Evolutionary conservation across 1,284 basidiomycete species (phyloP), one percentile per base, ranked within the genome.

Genomic region (Exsudoporus floridanus): DNA sequence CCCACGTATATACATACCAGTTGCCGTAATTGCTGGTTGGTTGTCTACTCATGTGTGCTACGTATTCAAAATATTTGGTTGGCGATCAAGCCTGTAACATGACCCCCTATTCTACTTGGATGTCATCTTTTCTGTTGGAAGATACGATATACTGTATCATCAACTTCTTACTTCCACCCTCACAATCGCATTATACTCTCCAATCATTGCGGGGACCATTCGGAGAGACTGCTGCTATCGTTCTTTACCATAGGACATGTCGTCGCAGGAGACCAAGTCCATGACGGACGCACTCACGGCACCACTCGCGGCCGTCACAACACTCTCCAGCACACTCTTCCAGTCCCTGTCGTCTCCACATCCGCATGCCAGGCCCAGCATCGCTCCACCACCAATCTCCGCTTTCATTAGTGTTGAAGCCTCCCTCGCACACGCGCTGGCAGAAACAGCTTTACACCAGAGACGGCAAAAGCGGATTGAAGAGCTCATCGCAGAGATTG

Each of bases 381-480:
- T 7, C 78, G 79, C 0, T 6, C 73, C 82, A 2, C 89, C 88
- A n/a, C 71, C 84, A 13, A 70, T 83, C 21, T 69, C 77, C 4
- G 75, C 82, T 1, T 85, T 91, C 62, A 65, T 86, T 9, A 69
- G 74, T 1, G 83, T 76, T 36, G 89, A 92, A 60, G 73, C 77
- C 9, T 74, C 77, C 4, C 74, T 92, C 18, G 82, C 86, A 1
- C 68, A 70, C 27, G 86, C 86, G 7, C 73, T 90, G 7, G 79
- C 81, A 53, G 72, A 84, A n/a, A 81, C 86, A 3, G 80, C 85
- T 52, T 70, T 74, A 19, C 90, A 92, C 61, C 89, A 92, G 64
- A 77, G 82, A 40, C 84, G 84, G 62, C 89, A 92, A 63, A 74
- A 84, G 47, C 77, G 75, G 53, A 90, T 91, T 38, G 87, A 90